Conservation (phyloP, 345 rosid species). For the Rhizophora apiculata region DNA sequence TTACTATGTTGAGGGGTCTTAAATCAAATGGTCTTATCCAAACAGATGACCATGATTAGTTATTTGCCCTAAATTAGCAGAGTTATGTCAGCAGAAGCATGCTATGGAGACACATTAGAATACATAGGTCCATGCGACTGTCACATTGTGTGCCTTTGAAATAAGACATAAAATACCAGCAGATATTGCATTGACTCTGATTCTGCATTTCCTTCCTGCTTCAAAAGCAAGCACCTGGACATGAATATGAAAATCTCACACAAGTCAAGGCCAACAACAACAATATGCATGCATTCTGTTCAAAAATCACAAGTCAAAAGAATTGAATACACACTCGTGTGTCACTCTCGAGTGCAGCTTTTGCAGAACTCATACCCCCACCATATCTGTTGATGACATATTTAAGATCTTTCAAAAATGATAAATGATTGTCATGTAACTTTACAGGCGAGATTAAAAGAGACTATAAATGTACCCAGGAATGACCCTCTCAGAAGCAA, state of each 20-base stretch:
- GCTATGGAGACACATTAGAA: neutral
- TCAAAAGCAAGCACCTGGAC: constrained; percentile 70
- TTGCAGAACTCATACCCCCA: constrained; percentile 99
- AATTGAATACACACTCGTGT: constrained; percentile 50
- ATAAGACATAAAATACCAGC: constrained; percentile 40
- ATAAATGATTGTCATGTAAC: neutral
- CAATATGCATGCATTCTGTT: neutral
- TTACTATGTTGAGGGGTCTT: too few species aligned
- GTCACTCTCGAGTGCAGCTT: constrained; percentile 95
- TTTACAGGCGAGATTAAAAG: neutral
- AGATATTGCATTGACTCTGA: constrained; percentile 69
- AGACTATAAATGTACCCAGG: constrained; percentile 57
- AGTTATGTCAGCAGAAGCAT: neutral
- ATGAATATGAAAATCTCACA: neutral
- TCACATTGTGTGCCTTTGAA: neutral
- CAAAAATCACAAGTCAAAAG: neutral
- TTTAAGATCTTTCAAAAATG: constrained; percentile 1
- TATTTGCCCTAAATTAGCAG: too few species aligned
- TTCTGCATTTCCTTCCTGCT: constrained; percentile 67
- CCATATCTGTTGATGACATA: constrained; percentile 60
- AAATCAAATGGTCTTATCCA: neutral
- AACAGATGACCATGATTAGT: neutral
- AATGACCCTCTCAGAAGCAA: constrained; percentile 92
- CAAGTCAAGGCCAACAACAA: neutral
- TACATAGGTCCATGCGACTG: neutral